Evolutionary conservation across 768 basidiomycete genomes (phyloP).

Genomic region (Glaciozyma antarctica): DNA sequence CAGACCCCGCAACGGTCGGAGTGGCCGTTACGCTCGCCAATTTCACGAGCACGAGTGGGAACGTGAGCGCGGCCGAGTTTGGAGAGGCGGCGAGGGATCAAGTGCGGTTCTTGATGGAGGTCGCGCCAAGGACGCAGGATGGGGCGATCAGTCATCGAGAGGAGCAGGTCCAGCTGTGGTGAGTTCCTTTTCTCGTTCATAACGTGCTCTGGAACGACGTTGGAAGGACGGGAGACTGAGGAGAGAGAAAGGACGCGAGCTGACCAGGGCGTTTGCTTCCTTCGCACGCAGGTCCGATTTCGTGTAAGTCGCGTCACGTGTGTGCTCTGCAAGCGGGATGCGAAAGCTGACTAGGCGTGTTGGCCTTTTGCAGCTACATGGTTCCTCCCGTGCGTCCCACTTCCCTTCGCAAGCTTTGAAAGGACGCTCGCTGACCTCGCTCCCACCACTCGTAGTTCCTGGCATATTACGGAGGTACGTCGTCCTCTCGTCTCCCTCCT

Average conservation of each 20-base stretch:
- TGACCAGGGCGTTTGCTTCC: not conserved
- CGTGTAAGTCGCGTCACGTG: not conserved
- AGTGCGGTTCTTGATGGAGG: slow-evolving; percentile 52
- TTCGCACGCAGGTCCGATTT: slow-evolving; percentile 7
- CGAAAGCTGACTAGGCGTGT: not conserved
- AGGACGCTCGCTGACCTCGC: not conserved
- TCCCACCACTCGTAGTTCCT: slow-evolving; percentile 59
- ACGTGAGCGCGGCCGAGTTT: not conserved
- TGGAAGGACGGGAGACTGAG: not conserved
- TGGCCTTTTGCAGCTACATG: slow-evolving; percentile 7
- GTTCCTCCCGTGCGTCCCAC: slow-evolving; percentile 12
- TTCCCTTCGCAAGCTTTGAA: not conserved
- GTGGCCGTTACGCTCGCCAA: slow-evolving; percentile 9
- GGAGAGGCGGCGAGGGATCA: slow-evolving; percentile 40
- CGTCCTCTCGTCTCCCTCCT: not conserved
- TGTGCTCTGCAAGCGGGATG: not conserved
- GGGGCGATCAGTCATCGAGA: slow-evolving; percentile 72
- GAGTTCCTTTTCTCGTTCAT: not conserved
- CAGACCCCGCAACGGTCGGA: slow-evolving; percentile 18
- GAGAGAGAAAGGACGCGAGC: not conserved
- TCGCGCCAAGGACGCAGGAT: slow-evolving; percentile 51
- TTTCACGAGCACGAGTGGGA: not conserved
- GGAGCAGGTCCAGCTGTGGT: slow-evolving; percentile 18
- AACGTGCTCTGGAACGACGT: not conserved
- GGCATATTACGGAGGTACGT: slow-evolving; percentile 58